These are phyloP conservation scores for Rubia peregrina DNA, from an alignment of 305 asterid species.

Conservation along the genomic window DNA sequence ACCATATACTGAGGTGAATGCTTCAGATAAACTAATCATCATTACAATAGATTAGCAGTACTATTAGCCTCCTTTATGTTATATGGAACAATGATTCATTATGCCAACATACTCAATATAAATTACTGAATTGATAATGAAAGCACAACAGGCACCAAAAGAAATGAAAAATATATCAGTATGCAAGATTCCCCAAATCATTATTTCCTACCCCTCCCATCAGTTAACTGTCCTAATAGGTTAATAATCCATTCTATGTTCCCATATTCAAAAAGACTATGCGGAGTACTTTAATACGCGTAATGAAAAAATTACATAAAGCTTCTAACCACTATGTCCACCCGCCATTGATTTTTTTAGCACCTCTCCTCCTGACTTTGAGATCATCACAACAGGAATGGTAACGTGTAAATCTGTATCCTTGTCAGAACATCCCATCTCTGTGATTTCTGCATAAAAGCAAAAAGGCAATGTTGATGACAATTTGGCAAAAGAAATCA, in stretches of 20 bases:
- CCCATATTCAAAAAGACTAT: not conserved
- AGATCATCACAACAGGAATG: conserved; percentile 72
- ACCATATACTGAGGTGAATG: not conserved
- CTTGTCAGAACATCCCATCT: conserved; percentile 73
- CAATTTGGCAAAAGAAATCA: not conserved
- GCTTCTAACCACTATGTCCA: conserved; percentile 48
- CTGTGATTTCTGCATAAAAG: conserved; percentile 53
- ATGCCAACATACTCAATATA: not conserved
- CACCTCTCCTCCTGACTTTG: conserved; percentile 72
- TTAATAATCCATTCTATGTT: not conserved
- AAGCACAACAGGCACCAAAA: not conserved
- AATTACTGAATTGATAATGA: not conserved
- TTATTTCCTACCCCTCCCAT: not conserved
- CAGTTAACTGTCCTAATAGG: not conserved
- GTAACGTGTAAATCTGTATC: conserved; percentile 46
- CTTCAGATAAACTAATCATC: not conserved
- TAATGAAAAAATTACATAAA: not conserved
- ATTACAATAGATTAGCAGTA: not conserved
- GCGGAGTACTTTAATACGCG: not conserved
- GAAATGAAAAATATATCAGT: not conserved
- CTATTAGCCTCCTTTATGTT: not conserved
- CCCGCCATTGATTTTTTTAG: conserved; percentile 47
- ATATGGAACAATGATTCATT: not conserved
- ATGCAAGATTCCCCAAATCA: not conserved
- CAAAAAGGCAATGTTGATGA: conserved; percentile 20